A percentile compares a stretch with the other conserved stretches of the same genome.
Evolutionary conservation across 495 filamentous ascomycete genomes (phyloP).

Genomic region (Neurospora tetraspora): DNA sequence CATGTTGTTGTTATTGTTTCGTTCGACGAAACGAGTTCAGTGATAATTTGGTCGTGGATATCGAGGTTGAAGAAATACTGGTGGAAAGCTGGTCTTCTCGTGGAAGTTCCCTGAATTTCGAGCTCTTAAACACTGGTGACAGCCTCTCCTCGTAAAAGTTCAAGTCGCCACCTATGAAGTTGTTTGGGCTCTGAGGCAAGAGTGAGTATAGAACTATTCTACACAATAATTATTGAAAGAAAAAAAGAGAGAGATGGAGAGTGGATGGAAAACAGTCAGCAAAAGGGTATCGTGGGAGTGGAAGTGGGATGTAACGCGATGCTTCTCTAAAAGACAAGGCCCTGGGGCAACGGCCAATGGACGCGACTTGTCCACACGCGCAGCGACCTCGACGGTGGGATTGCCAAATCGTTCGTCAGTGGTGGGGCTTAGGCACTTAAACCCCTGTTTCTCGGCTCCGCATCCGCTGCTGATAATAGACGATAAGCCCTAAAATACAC

Average conservation of each 20-base stretch:
- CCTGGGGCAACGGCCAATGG: neutral
- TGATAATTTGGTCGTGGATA: neutral
- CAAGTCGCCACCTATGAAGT: neutral
- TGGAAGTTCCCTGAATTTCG: neutral
- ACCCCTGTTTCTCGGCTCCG: neutral
- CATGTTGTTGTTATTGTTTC: conserved; percentile 14
- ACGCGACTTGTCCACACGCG: neutral
- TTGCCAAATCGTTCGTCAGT: neutral
- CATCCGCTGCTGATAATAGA: neutral
- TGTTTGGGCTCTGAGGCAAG: neutral
- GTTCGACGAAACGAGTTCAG: neutral
- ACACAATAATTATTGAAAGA: neutral
- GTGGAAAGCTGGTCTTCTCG: neutral
- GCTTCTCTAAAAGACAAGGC: neutral
- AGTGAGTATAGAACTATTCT: neutral
- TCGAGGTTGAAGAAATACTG: neutral
- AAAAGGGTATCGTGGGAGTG: neutral
- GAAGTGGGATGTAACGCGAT: neutral
- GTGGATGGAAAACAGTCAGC: neutral
- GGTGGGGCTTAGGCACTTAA: neutral
- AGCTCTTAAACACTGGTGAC: neutral
- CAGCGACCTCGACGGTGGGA: neutral
- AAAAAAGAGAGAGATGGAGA: no score
- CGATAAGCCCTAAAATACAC: neutral
- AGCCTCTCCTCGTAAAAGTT: neutral